Evolutionary conservation across 2,329 filamentous ascomycete genomes (phyloP), one percentile per base, ranked within the genome.

Genomic region (Hypoxylon sp.): DNA sequence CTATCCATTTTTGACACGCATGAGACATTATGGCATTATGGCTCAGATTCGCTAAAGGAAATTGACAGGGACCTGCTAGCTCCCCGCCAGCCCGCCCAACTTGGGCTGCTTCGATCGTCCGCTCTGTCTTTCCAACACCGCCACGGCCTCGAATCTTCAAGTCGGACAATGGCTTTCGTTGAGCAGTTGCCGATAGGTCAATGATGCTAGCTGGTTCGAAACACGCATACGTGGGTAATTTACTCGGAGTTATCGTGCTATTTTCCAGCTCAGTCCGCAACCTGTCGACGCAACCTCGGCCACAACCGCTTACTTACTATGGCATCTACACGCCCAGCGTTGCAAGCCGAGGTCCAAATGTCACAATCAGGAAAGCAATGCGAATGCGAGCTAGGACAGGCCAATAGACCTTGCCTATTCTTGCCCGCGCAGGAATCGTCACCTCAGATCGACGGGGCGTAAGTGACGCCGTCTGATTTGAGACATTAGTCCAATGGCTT

Each of bases 271-370:
- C n/a, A n/a, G n/a, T n/a, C n/a, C n/a, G n/a, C n/a, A n/a, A n/a
- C n/a, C n/a, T n/a, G n/a, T n/a, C n/a, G n/a, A n/a, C n/a, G n/a
- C n/a, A n/a, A n/a, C n/a, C n/a, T n/a, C n/a, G n/a, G n/a, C n/a
- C n/a, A n/a, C n/a, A n/a, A n/a, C n/a, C n/a, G n/a, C n/a, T n/a
- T n/a, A n/a, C n/a, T n/a, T n/a, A n/a, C n/a, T n/a, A n/a, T n/a
- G 26, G 26, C 11, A 35, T 35, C n/a, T 8, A 35, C 6, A 8
- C 15, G n/a, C 31, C 29, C 15, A 42, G 38, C 43, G 59, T 62
- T 60, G 52, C 59, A 62, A 59, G 55, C 59, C 59, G 59, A 62
- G 59, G 59, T 48, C 45, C 45, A 37, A n/a, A 18, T 20, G 29
- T 24, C 42, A 8, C 46, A 50, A 38, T 15, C 23, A 49, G 26